Base-by-base conservation (phyloP, 208 protist species). In the Wallacemonas sp. region DNA sequence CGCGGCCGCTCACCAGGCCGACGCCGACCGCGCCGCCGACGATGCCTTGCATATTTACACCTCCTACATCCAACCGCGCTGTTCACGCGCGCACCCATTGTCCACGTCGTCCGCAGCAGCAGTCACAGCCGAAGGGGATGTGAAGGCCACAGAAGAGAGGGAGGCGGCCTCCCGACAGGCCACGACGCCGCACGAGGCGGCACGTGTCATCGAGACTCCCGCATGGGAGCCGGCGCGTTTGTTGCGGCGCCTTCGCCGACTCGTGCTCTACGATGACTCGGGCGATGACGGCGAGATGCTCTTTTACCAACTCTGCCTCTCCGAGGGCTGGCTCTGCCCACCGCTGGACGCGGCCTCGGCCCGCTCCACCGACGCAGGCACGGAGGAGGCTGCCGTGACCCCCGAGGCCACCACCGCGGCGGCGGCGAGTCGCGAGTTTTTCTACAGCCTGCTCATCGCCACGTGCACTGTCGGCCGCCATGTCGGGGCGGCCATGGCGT, bases 271-370 rank as follows among this genome's bases (percentile, higher is more conserved):
- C 77, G 87, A 86, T 65, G 64, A 65, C 11, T 77, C 72, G 50
- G 80, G 73, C 28, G 87, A 94, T 54, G 79, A 86, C 33, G 88
- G 85, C 18, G 82, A 94, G 55, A 89, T 91, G 72, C 61, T 84
- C 55, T 90, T 92, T 39, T 86, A 79, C 55, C 72, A 75, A 18
- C 69, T 80, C 18, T 94, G 69, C 4, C 46, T 70, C 3, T 22
- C 48, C 1, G 12, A 23, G 25, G 44, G 26, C 20, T 26, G 44
- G 36, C 29, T 29, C 1, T 32, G 33, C 4, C 29, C 50, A 1
- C 23, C 29, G 18, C n/a, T 11, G 12, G 5, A 23, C 39, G 12
- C 28, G 14, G 42, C n/a, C n/a, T n/a, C n/a, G n/a, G n/a, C n/a
- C n/a, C n/a, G n/a, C n/a, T n/a, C n/a, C n/a, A n/a, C n/a, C n/a